Conservation (phyloP, 345 rosid genomes). For the Gossypium thurberi region DNA sequence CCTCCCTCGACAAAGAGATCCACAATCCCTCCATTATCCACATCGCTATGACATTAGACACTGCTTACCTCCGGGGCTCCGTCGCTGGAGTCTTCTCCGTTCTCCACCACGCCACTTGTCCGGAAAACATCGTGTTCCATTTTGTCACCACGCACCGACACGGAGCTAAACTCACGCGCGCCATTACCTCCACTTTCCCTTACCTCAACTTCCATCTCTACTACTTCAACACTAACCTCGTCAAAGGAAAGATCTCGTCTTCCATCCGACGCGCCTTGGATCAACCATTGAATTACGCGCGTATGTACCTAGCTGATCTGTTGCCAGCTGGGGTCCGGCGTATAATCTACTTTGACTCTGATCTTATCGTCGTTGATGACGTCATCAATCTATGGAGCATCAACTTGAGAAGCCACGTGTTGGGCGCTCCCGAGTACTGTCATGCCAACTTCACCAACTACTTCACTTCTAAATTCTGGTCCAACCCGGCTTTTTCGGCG, state of each 20-base stretch:
- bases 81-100: slow-evolving; percentile 79
- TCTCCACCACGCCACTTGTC: slow-evolving; percentile 78
- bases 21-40: slow-evolving; percentile 47
- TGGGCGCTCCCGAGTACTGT: slow-evolving; percentile 87
- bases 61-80: slow-evolving; percentile 83
- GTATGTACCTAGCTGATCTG: slow-evolving; percentile 81
- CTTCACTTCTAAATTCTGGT: slow-evolving; percentile 69
- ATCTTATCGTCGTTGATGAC: slow-evolving; percentile 81
- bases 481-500: slow-evolving; percentile 37
- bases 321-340: slow-evolving; percentile 53
- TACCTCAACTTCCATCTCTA: slow-evolving; percentile 64
- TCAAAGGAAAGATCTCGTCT: slow-evolving; percentile 59
- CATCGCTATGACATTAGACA: slow-evolving; percentile 81
- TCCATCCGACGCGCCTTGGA: slow-evolving; percentile 74
- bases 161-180: slow-evolving; percentile 47
- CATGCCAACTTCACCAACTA: slow-evolving; percentile 73
- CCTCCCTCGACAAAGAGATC: slow-evolving; percentile 18
- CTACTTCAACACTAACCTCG: slow-evolving; percentile 60
- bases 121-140: slow-evolving; percentile 81
- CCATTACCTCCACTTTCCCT: slow-evolving; percentile 59
- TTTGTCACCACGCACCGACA: slow-evolving; percentile 53
- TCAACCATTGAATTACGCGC: slow-evolving; percentile 83
- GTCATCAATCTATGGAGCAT: slow-evolving; percentile 69
- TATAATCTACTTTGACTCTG: slow-evolving; percentile 84
- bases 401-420: slow-evolving; percentile 41